Evolutionary conservation across 139 green algal species (phyloP), one percentile per base, ranked within the genome.

Genomic region (Marvania coccoides): DNA sequence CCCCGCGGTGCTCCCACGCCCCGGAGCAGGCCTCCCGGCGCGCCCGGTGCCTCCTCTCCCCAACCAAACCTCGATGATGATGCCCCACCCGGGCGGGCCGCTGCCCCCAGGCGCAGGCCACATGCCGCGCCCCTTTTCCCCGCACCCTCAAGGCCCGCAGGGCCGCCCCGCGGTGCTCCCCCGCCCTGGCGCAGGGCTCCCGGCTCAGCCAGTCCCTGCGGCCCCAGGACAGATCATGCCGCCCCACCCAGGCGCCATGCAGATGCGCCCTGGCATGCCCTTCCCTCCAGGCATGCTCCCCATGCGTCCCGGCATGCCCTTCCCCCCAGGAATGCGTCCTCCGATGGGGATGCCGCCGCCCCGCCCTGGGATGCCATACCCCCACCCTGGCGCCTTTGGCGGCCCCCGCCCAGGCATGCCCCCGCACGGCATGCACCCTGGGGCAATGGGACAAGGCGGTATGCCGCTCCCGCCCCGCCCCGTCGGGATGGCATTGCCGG

Each of bases 1-100:
- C 45, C 59, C 59, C 5, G 15, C 35, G n/a, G 59, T 66, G n/a
- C 13, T 66, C 14, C 34, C 59, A 15, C 37, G 59, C 14, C 59
- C 59, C 37, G 59, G 59, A 14, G 59, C 59, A 54, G 59, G 59
- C 23, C 24, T 66, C 28, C 59, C 59, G 10, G 59, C 59, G 24
- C 33, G 59, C 5, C 34, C 59, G 29, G 38, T 66, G 54, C 57
- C 42, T 28, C 42, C 42, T 51, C 42, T 28, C 19, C 42, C 42
- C 42, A 19, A 19, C 42, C 42, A 51, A 51, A 19, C 19, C 19
- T 19, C 19, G 19, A 51, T 51, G 42, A 19, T 51, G 19, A 19
- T 38, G 47, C n/a, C 57, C 8, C 19, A 14, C 29, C 57, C n/a
- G 9, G 12, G 10, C 34, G 12, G 28, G 9, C 10, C 51, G 36